Percentiles rank a stretch among this genome's conserved stretches.
Conservation (phyloP, 805 yeast genomes). For the Yarrowia bubula region DNA sequence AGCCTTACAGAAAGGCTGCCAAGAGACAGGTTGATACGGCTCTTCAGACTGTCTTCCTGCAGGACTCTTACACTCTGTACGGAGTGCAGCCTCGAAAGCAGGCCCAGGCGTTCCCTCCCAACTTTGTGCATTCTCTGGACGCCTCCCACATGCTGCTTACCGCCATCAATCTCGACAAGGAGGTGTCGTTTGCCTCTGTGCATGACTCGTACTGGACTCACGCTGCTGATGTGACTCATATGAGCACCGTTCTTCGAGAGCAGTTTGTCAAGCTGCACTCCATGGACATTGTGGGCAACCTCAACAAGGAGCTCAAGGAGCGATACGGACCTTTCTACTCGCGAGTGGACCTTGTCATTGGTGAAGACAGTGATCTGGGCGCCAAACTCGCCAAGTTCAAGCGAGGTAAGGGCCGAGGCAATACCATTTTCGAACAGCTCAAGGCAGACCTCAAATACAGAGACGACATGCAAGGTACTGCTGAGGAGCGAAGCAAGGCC, state of each 20-base stretch:
- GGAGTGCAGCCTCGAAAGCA: constrained; percentile 89
- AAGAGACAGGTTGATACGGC: constrained; percentile 72
- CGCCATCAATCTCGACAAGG: constrained; percentile 52
- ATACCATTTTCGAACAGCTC: neutral
- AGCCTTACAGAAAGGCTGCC: constrained; percentile 78
- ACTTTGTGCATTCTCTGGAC: constrained; percentile 90
- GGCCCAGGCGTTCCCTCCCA: constrained; percentile 91
- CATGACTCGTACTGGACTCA: constrained; percentile 99
- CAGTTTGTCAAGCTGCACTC: constrained; percentile 77
- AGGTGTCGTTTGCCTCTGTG: constrained; percentile 83
- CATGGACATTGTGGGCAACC: constrained; percentile 64
- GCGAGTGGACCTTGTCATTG: neutral
- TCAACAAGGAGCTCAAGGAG: constrained; percentile 74
- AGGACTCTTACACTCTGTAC: constrained; percentile 81
- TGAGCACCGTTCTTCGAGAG: constrained; percentile 71
- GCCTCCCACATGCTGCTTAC: constrained; percentile 96
- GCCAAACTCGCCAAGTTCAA: neutral
- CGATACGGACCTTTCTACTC: constrained; percentile 65
- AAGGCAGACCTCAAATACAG: neutral
- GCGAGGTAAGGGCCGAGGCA: neutral
- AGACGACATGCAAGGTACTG: neutral
- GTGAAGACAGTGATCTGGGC: neutral
- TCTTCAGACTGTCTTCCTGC: constrained; percentile 79
- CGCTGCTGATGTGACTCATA: constrained; percentile 71
- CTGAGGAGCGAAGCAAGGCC: neutral